Evolutionary conservation across 306 rosid species (phyloP).

Genomic region (Potentilla sterilis): DNA sequence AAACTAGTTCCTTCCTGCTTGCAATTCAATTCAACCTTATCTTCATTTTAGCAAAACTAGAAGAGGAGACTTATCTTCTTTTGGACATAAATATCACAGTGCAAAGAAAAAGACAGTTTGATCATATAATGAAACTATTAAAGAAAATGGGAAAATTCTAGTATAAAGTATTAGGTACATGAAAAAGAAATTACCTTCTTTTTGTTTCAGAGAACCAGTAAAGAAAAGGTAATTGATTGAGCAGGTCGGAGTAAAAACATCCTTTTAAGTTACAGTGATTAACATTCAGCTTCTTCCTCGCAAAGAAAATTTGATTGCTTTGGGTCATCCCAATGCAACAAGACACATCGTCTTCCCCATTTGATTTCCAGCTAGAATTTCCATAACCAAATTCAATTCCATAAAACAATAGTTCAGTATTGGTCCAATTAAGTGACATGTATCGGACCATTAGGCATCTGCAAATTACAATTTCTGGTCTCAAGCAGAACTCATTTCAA

Average conservation of each 20-base stretch:
- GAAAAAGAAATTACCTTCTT: no score
- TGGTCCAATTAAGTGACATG: no score
- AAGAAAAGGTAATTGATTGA: no score
- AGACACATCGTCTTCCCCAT: background rate
- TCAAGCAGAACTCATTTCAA: no score
- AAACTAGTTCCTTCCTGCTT: background rate
- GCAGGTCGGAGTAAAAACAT: no score
- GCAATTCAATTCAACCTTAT: background rate
- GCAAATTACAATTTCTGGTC: no score
- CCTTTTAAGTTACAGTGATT: no score
- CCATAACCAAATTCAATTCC: background rate
- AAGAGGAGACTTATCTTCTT: background rate
- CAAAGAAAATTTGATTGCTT: background rate
- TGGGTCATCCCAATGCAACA: background rate
- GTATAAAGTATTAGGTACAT: background rate
- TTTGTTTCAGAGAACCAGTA: no score
- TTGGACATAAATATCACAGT: background rate
- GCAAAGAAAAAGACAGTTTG: background rate
- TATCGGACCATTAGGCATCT: no score
- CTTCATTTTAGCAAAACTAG: background rate
- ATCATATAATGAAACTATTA: background rate
- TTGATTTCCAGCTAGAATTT: background rate
- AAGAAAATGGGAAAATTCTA: background rate
- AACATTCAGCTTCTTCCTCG: no score
- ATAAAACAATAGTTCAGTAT: no score